phyloP scores from a whole-genome alignment of 768 basidiomycete species.

The Termitomyces sp. region DNA sequence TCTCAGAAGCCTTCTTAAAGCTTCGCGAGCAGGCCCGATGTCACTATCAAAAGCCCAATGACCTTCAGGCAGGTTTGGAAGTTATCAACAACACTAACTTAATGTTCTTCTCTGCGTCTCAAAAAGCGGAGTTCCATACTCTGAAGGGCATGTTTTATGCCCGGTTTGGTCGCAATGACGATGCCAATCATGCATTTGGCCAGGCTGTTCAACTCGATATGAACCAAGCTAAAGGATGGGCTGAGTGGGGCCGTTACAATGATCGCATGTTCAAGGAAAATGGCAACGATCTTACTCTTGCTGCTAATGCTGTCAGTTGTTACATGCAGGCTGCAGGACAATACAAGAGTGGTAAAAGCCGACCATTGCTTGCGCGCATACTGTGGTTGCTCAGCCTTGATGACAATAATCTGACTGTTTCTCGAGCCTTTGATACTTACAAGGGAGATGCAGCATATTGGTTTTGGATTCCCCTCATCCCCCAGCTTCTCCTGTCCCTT shows the following conservation, averaged over 20 bases:
- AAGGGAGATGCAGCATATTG: slow-evolving; percentile 96
- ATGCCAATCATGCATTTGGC: slow-evolving; percentile 89
- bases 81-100: slow-evolving; percentile 99
- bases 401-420: slow-evolving; percentile 67
- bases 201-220: slow-evolving; percentile 97
- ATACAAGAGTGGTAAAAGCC: slow-evolving; percentile 91
- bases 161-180: slow-evolving; percentile 79
- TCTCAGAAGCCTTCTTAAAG: slow-evolving; percentile 98
- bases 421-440: slow-evolving; percentile 87
- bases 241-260: slow-evolving; percentile 94
- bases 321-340: slow-evolving; percentile 96
- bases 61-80: slow-evolving; percentile 91
- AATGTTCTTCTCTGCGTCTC: slow-evolving; percentile 91
- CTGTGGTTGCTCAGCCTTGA: slow-evolving; percentile 97
- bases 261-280: slow-evolving; percentile 91
- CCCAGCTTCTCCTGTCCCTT: slow-evolving; percentile 87
- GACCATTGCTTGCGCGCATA: slow-evolving; percentile 87
- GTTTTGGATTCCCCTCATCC: slow-evolving; percentile 99
- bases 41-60: slow-evolving; percentile 93
- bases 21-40: slow-evolving; percentile 97
- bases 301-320: slow-evolving; percentile 92
- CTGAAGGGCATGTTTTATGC: slow-evolving; percentile 99
- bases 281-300: slow-evolving; percentile 69
- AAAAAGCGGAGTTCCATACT: slow-evolving; percentile 99
- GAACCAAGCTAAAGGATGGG: slow-evolving; percentile 95